Base-by-base conservation (phyloP, 495 filamentous ascomycete genomes). In the Lophiotrema nucula region DNA sequence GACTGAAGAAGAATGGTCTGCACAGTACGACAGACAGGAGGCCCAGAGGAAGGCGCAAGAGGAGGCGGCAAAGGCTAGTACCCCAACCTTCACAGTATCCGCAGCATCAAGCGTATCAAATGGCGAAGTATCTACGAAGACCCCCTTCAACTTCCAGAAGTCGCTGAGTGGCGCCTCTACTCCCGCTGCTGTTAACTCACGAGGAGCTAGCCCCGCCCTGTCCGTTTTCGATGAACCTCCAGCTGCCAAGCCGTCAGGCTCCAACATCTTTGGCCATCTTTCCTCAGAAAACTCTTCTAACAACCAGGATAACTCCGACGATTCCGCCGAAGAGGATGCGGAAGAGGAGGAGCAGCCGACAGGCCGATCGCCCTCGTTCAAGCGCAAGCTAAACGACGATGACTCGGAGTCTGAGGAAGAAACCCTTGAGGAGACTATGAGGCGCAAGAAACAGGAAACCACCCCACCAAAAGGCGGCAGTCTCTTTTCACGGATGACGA, bases 241-340 rank as follows among this genome's bases (percentile, higher is more conserved):
- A 16, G 43, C 42, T 21, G 16, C 21, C 16, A 43, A 10, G 15
- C 31, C 31, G 8, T 35, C 19, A n/a, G 4, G 23, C 39, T 37
- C 23, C 25, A 64, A 64, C 27, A 54, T 64, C n/a, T 64, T 64
- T 45, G 61, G 48, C 3, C 61, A 64, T 39, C 26, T 64, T 16
- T 62, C 52, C 31, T 52, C 52, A 12, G 59, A 26, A 18, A 16
- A 26, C 10, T 39, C 45, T 37, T 50, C 44, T 4, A 51, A 55
- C 42, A 44, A 62, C 21, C 51, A 57, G n/a, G 53, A 57, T 28
- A 37, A 35, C 19, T 13, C n/a, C 2, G 41, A 56, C 15, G 37
- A 44, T 8, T n/a, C 24, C 12, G 53, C 56, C 23, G 55, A 48
- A n/a, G 46, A 55, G 21, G 19, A 38, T 22, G 35, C n/a, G 8